Base-by-base conservation (phyloP, 164 flowering plant species). In the Chloranthus sessilifolius region DNA sequence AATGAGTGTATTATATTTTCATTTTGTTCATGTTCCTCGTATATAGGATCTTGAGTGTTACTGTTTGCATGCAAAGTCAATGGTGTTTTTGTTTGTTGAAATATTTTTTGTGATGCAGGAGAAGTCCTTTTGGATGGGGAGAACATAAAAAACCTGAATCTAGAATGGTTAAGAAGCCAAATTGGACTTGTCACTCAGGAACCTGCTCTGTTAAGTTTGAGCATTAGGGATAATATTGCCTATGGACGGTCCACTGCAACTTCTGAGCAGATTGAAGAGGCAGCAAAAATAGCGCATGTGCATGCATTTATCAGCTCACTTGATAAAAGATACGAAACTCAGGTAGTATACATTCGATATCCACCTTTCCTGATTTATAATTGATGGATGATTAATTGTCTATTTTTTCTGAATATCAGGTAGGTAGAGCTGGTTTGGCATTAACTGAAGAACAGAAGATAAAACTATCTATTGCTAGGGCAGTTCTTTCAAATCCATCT, bases 121-220 rank as follows among this genome's bases (percentile, higher is more conserved):
- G 98, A 91, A 68, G 98, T 91, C 47, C 90, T 91, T 55, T 62
- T 91, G 57, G 98, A 91, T 72, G 98, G 98, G 41, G 95, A 88
- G 63, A 91, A 91, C 60, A 88, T 91, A 45, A 88, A 83, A 58
- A 85, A 77, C 57, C 60, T 91, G 50, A 85, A 81, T 69, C 64
- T 91, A 56, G 96, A 85, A 60, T 91, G 98, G 98, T 60, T 91
- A 44, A 75, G 98, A 65, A 83, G 96, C 65, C 95, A 81, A 71
- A 88, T 91, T 43, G 98, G 98, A 36, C 65, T 91, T 37, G 98
- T 91, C 42, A 91, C 98, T 9, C 98, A 91, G 74, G 98, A 91
- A 53, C 98, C 98, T 66, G 98, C 98, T 12, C 71, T 91, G 62
- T 74, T 91, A 12, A 88, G 98, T 69, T 79, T 91, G 70, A 91